Evolutionary conservation across 371 early-diverging fungal genomes (phyloP).

Genomic region (Haplosporangium sp.): DNA sequence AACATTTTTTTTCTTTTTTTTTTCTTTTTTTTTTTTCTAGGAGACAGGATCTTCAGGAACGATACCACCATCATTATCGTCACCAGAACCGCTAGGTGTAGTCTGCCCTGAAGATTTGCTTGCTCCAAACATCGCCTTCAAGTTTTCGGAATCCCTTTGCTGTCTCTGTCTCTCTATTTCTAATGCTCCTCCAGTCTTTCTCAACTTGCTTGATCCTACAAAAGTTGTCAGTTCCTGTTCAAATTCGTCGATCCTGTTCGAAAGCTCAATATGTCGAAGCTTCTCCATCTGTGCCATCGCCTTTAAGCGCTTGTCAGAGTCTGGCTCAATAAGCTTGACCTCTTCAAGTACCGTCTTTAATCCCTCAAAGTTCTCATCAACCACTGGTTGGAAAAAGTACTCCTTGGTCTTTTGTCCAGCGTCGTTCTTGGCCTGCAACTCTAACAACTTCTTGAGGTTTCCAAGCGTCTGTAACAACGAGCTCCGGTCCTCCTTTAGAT

Average conservation of each 20-base stretch:
- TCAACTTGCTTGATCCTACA: slow-evolving; percentile 69
- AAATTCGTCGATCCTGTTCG: slow-evolving; percentile 75
- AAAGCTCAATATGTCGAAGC: slow-evolving; percentile 72
- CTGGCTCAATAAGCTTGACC: slow-evolving; percentile 73
- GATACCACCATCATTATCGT: background rate
- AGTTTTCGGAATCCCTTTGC: slow-evolving; percentile 68
- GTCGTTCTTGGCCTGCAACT: slow-evolving; percentile 61
- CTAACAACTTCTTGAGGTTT: slow-evolving; percentile 70
- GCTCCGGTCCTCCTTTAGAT: slow-evolving; percentile 73
- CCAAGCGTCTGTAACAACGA: slow-evolving; percentile 67
- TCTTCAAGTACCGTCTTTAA: slow-evolving; percentile 77
- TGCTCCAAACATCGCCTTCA: slow-evolving; percentile 67
- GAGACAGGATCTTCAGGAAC: background rate
- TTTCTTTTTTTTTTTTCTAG: background rate
- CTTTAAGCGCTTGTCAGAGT: slow-evolving; percentile 72
- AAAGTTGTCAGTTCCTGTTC: slow-evolving; percentile 77
- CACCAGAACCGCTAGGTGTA: background rate
- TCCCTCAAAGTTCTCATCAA: slow-evolving; percentile 71
- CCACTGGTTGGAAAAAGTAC: slow-evolving; percentile 65
- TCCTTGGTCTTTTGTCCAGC: slow-evolving; percentile 17
- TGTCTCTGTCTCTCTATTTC: slow-evolving; percentile 74
- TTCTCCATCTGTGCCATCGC: slow-evolving; percentile 79
- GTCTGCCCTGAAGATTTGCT: background rate
- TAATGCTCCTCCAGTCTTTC: slow-evolving; percentile 79
- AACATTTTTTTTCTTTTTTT: background rate